A percentile compares a stretch with the other conserved stretches of the same genome.
phyloP scores from a whole-genome alignment of 1,284 basidiomycete species.

The Amylostereum chailletii region DNA sequence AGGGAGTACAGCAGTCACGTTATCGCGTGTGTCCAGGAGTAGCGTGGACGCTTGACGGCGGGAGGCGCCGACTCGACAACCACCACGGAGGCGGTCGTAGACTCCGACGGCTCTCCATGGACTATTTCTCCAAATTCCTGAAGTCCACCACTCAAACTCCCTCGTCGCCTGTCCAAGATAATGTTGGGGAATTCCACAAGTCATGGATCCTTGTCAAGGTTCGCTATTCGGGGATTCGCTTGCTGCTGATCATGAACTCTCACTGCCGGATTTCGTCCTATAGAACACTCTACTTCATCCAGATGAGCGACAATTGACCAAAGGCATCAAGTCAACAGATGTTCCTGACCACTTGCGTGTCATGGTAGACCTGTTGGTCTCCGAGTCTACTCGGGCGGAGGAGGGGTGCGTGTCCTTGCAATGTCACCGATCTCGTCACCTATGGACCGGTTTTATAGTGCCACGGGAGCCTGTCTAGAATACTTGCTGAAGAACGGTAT shows the following conservation, averaged over 20 bases:
- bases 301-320: slow-evolving; percentile 73
- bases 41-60: too few relatives aligned
- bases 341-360: slow-evolving; percentile 72
- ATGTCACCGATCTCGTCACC: slow-evolving; percentile 2
- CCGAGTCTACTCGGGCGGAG: slow-evolving; percentile 76
- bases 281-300: slow-evolving; percentile 71
- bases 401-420: slow-evolving; percentile 58
- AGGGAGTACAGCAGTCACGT: too few relatives aligned
- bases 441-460: slow-evolving; percentile 32
- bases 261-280: slow-evolving; percentile 1
- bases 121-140: slow-evolving; percentile 79
- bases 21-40: too few relatives aligned
- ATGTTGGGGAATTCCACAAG: slow-evolving; percentile 60
- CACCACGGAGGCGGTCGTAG: too few relatives aligned
- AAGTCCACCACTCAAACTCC: slow-evolving; percentile 39
- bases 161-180: slow-evolving; percentile 49
- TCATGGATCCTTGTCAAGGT: slow-evolving; percentile 72
- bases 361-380: slow-evolving; percentile 84
- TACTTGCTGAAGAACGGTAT: slow-evolving; percentile 84
- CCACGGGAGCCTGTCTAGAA: slow-evolving; percentile 83
- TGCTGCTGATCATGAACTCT: neutral
- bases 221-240: slow-evolving; percentile 9
- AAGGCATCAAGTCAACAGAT: slow-evolving; percentile 76
- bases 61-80: too few relatives aligned
- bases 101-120: slow-evolving; percentile 34